Conservation (phyloP, 768 basidiomycete species). For the Boletus coccyginus region DNA sequence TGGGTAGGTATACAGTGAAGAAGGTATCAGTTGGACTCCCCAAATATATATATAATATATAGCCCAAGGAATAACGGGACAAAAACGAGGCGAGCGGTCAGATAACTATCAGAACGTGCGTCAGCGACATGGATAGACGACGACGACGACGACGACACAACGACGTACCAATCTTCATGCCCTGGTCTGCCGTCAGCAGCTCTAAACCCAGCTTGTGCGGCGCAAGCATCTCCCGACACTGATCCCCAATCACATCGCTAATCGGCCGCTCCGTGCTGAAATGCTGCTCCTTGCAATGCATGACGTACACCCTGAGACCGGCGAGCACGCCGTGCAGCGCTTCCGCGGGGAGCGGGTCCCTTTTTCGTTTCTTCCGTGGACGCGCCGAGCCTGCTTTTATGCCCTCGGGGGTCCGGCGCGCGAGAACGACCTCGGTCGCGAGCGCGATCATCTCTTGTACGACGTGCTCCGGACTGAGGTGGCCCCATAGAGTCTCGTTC, state of each 20-base stretch:
- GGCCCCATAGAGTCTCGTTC: slow-evolving; percentile 73
- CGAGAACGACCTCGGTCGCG: slow-evolving; percentile 62
- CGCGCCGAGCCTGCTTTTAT: not conserved
- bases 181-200: slow-evolving; percentile 71
- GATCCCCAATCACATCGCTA: slow-evolving; percentile 65
- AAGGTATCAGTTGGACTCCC: slow-evolving; percentile 19
- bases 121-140: not conserved
- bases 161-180: slow-evolving; percentile 74
- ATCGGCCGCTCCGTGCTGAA: slow-evolving; percentile 51
- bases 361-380: slow-evolving; percentile 37
- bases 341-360: slow-evolving; percentile 37
- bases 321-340: slow-evolving; percentile 51
- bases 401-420: slow-evolving; percentile 35
- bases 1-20: slow-evolving; percentile 33
- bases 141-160: not conserved
- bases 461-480: slow-evolving; percentile 80
- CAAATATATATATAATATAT: slow-evolving; percentile 4
- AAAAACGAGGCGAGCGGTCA: slow-evolving; percentile 19
- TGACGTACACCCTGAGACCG: slow-evolving; percentile 72
- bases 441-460: slow-evolving; percentile 69
- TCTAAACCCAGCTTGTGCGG: slow-evolving; percentile 65
- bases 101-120: slow-evolving; percentile 32
- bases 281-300: slow-evolving; percentile 82
- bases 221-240: slow-evolving; percentile 64
- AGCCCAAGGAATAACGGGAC: not conserved